Evolutionary conservation across 257 asterid species (phyloP).

Genomic region (Coffea canephora): DNA sequence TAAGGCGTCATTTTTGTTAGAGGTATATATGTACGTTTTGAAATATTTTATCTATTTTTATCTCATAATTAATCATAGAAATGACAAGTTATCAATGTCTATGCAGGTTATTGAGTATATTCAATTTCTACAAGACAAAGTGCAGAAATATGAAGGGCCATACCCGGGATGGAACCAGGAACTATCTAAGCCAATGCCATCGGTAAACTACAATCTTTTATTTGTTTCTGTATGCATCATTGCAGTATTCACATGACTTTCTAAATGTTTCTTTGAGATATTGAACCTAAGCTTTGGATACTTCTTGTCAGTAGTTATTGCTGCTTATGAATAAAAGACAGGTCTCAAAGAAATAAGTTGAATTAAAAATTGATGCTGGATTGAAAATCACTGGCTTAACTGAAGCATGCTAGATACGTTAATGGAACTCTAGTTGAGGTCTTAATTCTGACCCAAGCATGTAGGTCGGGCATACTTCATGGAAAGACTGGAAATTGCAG

Average conservation of each 20-base stretch:
- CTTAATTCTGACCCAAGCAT: neutral
- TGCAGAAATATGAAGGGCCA: slow-evolving; percentile 59
- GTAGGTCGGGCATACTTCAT: neutral
- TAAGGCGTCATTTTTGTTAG: slow-evolving; percentile 91
- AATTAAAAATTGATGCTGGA: neutral
- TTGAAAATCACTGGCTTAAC: neutral
- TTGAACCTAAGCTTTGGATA: neutral
- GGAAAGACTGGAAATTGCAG: neutral
- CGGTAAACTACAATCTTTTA: slow-evolving; percentile 42
- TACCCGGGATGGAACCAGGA: slow-evolving; percentile 72
- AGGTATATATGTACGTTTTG: slow-evolving; percentile 42
- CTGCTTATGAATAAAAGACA: neutral
- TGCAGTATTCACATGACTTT: neutral
- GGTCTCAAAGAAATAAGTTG: neutral
- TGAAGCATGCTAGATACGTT: neutral
- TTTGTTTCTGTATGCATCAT: neutral
- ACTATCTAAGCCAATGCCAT: slow-evolving; percentile 53
- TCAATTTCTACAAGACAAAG: slow-evolving; percentile 90
- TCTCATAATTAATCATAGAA: neutral
- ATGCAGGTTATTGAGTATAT: slow-evolving; percentile 88
- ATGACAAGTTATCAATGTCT: slow-evolving; percentile 10
- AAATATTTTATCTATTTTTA: neutral
- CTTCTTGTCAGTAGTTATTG: neutral
- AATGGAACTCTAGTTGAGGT: neutral
- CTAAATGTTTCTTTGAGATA: neutral